Evolutionary conservation across 2,329 filamentous ascomycete genomes (phyloP).

Genomic region (Phialophora tarda): DNA sequence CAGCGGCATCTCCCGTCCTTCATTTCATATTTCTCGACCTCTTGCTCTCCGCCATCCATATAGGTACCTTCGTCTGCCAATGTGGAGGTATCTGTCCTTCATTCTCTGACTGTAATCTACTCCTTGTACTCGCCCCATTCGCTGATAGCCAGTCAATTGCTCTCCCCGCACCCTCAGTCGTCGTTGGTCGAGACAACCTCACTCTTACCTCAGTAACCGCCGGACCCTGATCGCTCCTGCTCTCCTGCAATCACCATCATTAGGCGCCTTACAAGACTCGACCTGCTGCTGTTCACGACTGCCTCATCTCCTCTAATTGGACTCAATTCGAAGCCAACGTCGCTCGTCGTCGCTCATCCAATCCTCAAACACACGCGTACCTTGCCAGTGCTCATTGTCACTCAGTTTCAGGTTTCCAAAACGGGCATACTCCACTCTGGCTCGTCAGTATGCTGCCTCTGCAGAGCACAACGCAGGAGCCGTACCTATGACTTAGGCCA

Average conservation of each 20-base stretch:
- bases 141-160: constrained; percentile 13
- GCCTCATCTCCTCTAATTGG: constrained; percentile 23
- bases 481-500: constrained; percentile 21
- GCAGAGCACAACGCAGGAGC: constrained; percentile 11
- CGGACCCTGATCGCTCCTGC: constrained; percentile 26
- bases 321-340: constrained; percentile 9
- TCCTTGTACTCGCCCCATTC: constrained; percentile 6
- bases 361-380: constrained; percentile 32
- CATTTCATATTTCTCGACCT: constrained; percentile 3
- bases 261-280: constrained; percentile 30
- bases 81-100: neutral
- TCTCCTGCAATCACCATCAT: constrained; percentile 35
- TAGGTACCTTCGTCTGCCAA: constrained; percentile 14
- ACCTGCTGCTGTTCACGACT: constrained; percentile 2
- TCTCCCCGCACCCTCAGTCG: neutral
- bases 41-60: constrained; percentile 2
- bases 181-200: constrained; percentile 18
- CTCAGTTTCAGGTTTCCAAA: constrained; percentile 27
- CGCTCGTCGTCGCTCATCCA: constrained; percentile 18
- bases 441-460: constrained; percentile 15
- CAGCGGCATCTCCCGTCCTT: neutral
- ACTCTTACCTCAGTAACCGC: constrained; percentile 26
- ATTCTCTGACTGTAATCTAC: constrained; percentile 8
- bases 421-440: constrained; percentile 7
- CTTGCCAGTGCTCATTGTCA: constrained; percentile 8